phyloP scores from a whole-genome alignment of 192 early-diverging fungal species.

The Linnemannia schmuckeri region DNA sequence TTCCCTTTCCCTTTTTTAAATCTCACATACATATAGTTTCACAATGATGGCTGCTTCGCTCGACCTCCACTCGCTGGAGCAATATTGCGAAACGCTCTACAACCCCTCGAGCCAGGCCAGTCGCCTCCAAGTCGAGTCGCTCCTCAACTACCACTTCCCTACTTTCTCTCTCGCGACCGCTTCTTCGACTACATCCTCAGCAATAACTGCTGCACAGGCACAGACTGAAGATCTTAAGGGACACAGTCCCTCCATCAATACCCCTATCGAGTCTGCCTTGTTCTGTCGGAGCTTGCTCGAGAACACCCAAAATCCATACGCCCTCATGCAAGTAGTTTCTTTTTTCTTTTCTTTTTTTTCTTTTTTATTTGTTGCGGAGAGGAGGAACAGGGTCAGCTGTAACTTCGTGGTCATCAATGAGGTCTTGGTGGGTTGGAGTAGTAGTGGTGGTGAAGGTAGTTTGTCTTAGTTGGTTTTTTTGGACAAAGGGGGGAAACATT shows the following conservation, averaged over 20 bases:
- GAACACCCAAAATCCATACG: slow-evolving; percentile 73
- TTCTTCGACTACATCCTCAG: slow-evolving; percentile 44
- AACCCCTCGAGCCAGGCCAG: slow-evolving; percentile 68
- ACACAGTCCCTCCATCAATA: slow-evolving; percentile 57
- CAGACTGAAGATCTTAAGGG: slow-evolving; percentile 28
- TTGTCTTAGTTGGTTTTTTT: not conserved
- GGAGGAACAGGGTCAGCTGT: not conserved
- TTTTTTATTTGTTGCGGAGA: not conserved
- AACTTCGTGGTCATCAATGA: not conserved
- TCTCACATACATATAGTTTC: not conserved
- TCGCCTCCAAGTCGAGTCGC: slow-evolving; percentile 76
- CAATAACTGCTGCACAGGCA: slow-evolving; percentile 15
- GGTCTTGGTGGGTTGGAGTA: not conserved
- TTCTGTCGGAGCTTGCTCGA: slow-evolving; percentile 72
- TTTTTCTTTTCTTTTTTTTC: not conserved
- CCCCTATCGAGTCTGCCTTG: slow-evolving; percentile 70
- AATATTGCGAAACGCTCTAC: slow-evolving; percentile 75
- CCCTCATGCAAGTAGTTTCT: slow-evolving; percentile 64
- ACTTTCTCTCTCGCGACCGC: slow-evolving; percentile 78
- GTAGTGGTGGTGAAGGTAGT: not conserved
- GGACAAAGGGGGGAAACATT: not conserved
- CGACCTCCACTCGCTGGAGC: slow-evolving; percentile 57
- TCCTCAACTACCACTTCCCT: slow-evolving; percentile 84
- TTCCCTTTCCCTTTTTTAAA: not conserved
- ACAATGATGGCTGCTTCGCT: slow-evolving; percentile 51